These are phyloP conservation scores for Paraconiothyrium brasiliense DNA, from an alignment of 2,329 filamentous ascomycete genomes.

Conservation along the genomic window DNA sequence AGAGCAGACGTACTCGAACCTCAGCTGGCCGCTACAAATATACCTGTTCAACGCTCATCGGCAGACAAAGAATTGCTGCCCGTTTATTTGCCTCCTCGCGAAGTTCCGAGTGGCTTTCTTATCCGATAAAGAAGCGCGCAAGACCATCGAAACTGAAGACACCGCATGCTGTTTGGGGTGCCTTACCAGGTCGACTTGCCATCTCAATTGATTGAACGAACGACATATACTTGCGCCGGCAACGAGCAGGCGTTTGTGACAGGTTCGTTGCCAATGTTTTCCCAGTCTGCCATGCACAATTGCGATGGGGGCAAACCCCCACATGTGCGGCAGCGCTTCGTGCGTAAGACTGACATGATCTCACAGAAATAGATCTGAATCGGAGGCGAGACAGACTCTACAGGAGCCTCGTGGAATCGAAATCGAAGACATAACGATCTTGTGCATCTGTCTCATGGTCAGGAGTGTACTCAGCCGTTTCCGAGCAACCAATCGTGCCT, in stretches of 20 bases:
- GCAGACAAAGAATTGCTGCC: constrained; percentile 49
- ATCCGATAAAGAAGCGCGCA: constrained; percentile 46
- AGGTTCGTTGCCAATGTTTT: constrained; percentile 44
- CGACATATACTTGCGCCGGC: constrained; percentile 35
- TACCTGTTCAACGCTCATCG: constrained; percentile 45
- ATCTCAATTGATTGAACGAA: constrained; percentile 40
- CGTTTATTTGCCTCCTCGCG: constrained; percentile 44
- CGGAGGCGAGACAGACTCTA: constrained; percentile 16
- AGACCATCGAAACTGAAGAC: constrained; percentile 45
- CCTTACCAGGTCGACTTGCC: constrained; percentile 23
- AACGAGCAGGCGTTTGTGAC: constrained; percentile 46
- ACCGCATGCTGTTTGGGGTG: constrained; percentile 38
- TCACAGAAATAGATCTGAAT: constrained; percentile 29
- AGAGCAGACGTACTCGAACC: constrained; percentile 47
- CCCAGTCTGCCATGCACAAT: constrained; percentile 42
- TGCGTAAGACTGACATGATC: constrained; percentile 36
- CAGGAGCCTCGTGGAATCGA: constrained; percentile 31
- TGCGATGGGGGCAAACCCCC: constrained; percentile 45
- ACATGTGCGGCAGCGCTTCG: constrained; percentile 28
- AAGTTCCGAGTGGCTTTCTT: constrained; percentile 35
- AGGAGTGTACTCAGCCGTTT: background rate
- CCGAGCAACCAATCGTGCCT: constrained; percentile 1
- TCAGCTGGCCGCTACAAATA: constrained; percentile 51
- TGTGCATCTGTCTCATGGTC: background rate
- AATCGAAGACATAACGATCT: constrained; percentile 15